Conservation (phyloP, 2,329 filamentous ascomycete genomes). For the Cercospora nicotianae region DNA sequence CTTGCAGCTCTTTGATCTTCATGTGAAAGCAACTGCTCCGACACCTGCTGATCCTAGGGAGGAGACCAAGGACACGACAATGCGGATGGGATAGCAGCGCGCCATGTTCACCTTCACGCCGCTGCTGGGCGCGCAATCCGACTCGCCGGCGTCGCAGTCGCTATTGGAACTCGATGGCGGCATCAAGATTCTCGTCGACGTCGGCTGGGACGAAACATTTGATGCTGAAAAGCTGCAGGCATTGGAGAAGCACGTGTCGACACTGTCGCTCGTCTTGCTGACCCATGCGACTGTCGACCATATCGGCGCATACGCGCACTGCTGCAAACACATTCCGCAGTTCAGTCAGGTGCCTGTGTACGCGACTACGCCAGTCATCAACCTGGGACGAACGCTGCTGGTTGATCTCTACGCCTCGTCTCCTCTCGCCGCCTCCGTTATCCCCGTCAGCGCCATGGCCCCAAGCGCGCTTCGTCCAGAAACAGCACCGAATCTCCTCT, state of each 20-base stretch:
- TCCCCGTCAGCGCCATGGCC: conserved; percentile 66
- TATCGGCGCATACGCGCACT: conserved; percentile 90
- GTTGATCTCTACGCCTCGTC: conserved; percentile 92
- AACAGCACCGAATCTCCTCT: conserved; percentile 59
- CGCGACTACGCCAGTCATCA: conserved; percentile 89
- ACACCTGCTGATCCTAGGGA: not conserved
- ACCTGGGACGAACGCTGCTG: conserved; percentile 83
- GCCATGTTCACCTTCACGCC: conserved; percentile 97
- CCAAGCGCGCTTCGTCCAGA: conserved; percentile 11
- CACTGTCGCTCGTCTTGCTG: conserved; percentile 87
- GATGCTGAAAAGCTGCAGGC: conserved; percentile 78
- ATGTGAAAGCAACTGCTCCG: not conserved
- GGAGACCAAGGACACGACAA: not conserved
- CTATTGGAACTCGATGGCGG: conserved; percentile 94
- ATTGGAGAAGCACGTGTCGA: conserved; percentile 89
- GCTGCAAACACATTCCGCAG: conserved; percentile 91
- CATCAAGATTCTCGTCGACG: conserved; percentile 90
- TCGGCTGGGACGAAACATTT: conserved; percentile 94
- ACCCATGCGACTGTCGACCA: conserved; percentile 92
- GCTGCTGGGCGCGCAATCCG: conserved; percentile 84
- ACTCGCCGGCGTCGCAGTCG: conserved; percentile 87
- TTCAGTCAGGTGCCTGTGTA: conserved; percentile 93
- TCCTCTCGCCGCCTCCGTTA: conserved; percentile 80
- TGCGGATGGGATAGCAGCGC: conserved; percentile 3
- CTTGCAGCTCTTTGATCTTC: conserved; percentile 2